Evolutionary conservation across 345 rosid genomes (phyloP).

Genomic region (Hirschfeldia incana): DNA sequence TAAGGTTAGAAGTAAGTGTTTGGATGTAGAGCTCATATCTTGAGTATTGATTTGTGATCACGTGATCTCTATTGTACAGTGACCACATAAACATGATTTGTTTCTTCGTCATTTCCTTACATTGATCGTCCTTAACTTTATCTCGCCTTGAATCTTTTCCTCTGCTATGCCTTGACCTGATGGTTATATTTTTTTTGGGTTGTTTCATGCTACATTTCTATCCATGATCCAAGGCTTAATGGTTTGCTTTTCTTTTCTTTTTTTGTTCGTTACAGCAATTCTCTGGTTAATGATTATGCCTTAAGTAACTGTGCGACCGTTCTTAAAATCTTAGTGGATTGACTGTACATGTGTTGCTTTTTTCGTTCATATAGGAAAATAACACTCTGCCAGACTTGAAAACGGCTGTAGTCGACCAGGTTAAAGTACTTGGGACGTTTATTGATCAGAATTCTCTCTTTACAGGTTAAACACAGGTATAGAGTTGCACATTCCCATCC

Average conservation of each 20-base stretch:
- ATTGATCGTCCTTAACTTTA: not conserved
- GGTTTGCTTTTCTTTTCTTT: too few species aligned
- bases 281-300: too few species aligned
- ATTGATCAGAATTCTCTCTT: not conserved
- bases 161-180: not conserved
- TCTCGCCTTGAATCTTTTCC: not conserved
- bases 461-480: slow-evolving; percentile 76
- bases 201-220: not conserved
- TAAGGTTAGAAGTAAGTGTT: not conserved
- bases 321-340: too few species aligned
- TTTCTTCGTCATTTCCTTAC: slow-evolving; percentile 3
- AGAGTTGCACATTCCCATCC: slow-evolving; percentile 8
- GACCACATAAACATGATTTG: not conserved
- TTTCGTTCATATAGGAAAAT: slow-evolving; percentile 56
- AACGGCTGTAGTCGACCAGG: slow-evolving; percentile 76
- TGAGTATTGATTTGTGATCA: slow-evolving; percentile 1
- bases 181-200: not conserved
- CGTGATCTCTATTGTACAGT: not conserved
- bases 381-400: slow-evolving; percentile 56
- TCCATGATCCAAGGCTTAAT: too few species aligned
- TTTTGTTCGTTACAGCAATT: too few species aligned
- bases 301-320: too few species aligned
- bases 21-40: not conserved
- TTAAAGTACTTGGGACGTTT: slow-evolving; percentile 52
- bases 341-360: too few species aligned